A percentile compares a stretch with the other conserved stretches of the same genome.
phyloP scores from a whole-genome alignment of 78 protist genomes.

The Diacronema lutheri region DNA sequence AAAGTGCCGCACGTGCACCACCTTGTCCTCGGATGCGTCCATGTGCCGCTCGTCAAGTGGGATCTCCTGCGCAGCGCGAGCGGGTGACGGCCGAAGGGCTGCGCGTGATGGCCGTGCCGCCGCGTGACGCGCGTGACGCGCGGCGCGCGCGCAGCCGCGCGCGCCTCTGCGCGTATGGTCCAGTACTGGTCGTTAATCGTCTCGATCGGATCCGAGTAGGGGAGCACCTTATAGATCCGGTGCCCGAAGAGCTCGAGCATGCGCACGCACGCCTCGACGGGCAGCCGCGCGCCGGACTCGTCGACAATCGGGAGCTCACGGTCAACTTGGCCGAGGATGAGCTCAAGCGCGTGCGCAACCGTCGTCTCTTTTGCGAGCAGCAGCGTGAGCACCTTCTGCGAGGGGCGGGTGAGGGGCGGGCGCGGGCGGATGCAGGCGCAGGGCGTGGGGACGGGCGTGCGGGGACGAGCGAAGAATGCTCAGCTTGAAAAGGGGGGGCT shows the following conservation, averaged over 20 bases:
- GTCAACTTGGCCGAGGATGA: neutral
- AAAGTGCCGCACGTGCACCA: neutral
- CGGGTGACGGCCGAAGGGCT: too few relatives aligned
- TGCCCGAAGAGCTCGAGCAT: conserved; percentile 7
- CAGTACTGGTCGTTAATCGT: conserved; percentile 20
- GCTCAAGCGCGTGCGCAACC: neutral
- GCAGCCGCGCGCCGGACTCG: too few relatives aligned
- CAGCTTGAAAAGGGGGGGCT: too few relatives aligned
- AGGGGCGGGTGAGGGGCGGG: too few relatives aligned
- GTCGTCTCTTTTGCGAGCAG: conserved; percentile 3
- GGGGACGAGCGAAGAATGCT: too few relatives aligned
- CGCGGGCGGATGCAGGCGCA: too few relatives aligned
- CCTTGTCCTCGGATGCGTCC: conserved; percentile 3
- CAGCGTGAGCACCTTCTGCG: neutral
- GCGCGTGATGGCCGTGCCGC: too few relatives aligned
- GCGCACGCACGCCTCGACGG: neutral
- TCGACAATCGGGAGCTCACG: too few relatives aligned
- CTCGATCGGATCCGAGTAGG: neutral
- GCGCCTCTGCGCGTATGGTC: conserved; percentile 19
- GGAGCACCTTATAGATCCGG: neutral
- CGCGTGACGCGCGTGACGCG: too few relatives aligned
- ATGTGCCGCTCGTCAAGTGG: neutral
- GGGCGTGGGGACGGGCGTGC: too few relatives aligned
- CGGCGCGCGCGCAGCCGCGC: too few relatives aligned
- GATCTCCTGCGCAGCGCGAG: neutral